Base-by-base conservation (phyloP, 2,329 filamentous ascomycete species). In the Allantophomopsis cytisporea region DNA sequence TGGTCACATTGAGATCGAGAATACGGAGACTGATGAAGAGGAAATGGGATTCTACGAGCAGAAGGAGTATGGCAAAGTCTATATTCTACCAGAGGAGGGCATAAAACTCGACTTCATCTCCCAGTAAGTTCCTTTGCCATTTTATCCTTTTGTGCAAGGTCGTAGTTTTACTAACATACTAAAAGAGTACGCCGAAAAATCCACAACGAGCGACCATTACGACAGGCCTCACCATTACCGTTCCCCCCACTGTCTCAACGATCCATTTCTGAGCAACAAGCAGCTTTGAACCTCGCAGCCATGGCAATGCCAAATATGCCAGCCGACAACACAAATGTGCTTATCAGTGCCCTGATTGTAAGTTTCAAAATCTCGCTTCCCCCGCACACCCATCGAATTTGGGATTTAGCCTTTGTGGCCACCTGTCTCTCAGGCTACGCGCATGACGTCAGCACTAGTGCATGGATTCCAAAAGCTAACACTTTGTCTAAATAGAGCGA, bases 91-190 rank as follows among this genome's bases (percentile, higher is more conserved):
- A 1, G 76, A 76, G 44, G 66, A 66, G 50, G 76, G 77, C 30
- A 66, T 87, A 48, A 71, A 81, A 50, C 65, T 78, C 11, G 78
- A 86, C 53, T 87, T 94, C 56, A 75, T 94, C 31, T 48, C 72
- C 43, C 65, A 68, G 72, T 76, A 57, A 58, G 71, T 63, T 21
- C 12, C 17, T 32, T n/a, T 36, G 8, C 11, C 8, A 14, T 28
- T 6, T 12, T 10, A 28, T 12, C 37, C n/a, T 7, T n/a, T 34
- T 15, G 8, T 14, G 12, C 16, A 11, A 8, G 23, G 10, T 17
- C 12, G 14, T 33, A 28, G 16, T 18, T 28, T 35, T 35, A 36
- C 47, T 50, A 44, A 50, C 37, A 35, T 35, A n/a, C 16, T 32
- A 13, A 37, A 35, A 53, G 50, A 36, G 45, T 49, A 28, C 23